Evolutionary conservation across 2,329 filamentous ascomycete species (phyloP).

Genomic region (Pestalotiopsis sp.): DNA sequence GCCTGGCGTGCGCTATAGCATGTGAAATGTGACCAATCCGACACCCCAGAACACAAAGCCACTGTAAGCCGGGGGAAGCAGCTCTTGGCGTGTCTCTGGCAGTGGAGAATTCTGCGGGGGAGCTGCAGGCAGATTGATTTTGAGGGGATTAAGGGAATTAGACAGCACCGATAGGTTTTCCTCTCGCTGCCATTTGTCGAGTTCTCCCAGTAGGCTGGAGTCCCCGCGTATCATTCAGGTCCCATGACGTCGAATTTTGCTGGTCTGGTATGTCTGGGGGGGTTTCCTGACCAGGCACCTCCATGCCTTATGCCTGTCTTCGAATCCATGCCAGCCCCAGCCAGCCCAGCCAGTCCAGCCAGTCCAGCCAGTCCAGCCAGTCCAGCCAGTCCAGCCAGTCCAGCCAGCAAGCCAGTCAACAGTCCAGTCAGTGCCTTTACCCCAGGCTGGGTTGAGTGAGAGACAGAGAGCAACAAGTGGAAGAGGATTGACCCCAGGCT

Average conservation of each 20-base stretch:
- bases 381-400: background rate
- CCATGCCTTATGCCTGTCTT: too few species aligned
- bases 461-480: background rate
- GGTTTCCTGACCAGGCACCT: background rate
- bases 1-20: background rate
- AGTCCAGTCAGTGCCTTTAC: background rate
- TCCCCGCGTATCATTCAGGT: background rate
- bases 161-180: background rate
- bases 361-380: background rate
- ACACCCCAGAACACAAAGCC: background rate
- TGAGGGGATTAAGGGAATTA: background rate
- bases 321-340: background rate
- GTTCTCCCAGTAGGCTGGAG: too few species aligned
- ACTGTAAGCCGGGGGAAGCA: background rate
- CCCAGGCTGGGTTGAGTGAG: background rate
- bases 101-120: conserved; percentile 5
- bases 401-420: background rate
- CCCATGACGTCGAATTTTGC: conserved; percentile 6
- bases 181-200: conserved; percentile 3
- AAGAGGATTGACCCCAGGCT: background rate
- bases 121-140: background rate
- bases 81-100: background rate
- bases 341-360: background rate
- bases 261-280: background rate
- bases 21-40: background rate